phyloP scores from a whole-genome alignment of 192 early-diverging fungal species.

The Entomortierella beljakovae region DNA sequence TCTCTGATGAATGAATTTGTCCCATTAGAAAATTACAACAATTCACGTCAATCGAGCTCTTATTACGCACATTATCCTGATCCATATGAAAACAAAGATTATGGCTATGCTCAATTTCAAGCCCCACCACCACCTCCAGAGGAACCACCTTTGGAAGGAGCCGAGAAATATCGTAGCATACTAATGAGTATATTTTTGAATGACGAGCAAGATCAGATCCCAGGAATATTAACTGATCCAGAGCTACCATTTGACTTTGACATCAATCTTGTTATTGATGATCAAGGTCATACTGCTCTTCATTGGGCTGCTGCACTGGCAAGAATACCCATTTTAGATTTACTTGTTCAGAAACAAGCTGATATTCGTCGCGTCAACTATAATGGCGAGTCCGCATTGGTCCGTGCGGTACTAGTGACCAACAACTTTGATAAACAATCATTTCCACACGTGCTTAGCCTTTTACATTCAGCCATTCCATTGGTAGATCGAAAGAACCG shows the following conservation, averaged over 20 bases:
- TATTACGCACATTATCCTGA: conserved; percentile 9
- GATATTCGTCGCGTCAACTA: conserved; percentile 78
- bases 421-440: conserved; percentile 86
- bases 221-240: conserved; percentile 56
- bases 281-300: conserved; percentile 92
- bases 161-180: conserved; percentile 76
- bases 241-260: conserved; percentile 67
- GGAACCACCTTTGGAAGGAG: conserved; percentile 29
- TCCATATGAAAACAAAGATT: conserved; percentile 13
- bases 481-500: conserved; percentile 79
- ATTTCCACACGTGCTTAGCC: conserved; percentile 79
- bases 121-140: not conserved
- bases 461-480: conserved; percentile 82
- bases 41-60: not conserved
- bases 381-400: conserved; percentile 89
- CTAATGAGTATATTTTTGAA: conserved; percentile 90
- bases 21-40: conserved; percentile 15
- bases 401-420: conserved; percentile 88
- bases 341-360: conserved; percentile 84
- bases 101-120: not conserved
- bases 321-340: conserved; percentile 75
- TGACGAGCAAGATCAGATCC: conserved; percentile 78
- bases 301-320: conserved; percentile 98
- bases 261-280: conserved; percentile 90
- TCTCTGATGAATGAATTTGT: conserved; percentile 5